Evolutionary conservation across 1,284 basidiomycete genomes (phyloP), one percentile per base, ranked within the genome.

Genomic region (Moesziomyces antarcticus): DNA sequence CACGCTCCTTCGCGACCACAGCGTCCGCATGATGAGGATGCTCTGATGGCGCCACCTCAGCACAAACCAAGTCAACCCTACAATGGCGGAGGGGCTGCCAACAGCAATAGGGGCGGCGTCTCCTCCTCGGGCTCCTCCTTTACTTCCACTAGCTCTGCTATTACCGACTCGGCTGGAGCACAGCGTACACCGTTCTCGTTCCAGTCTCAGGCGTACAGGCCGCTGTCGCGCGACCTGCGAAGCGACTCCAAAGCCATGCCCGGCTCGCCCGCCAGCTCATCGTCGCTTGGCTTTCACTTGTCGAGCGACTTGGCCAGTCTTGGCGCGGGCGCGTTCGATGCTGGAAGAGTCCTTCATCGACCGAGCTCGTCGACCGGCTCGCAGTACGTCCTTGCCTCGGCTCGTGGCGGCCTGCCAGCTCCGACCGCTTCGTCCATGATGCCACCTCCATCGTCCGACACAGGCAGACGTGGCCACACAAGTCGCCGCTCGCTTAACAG

Each of bases 401-500:
- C 35, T 48, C 10, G 47, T n/a, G 10, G 51, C 47, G 16, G 21
- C 49, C 11, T 16, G 10, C 30, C 40, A 25, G 3, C 21, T 8
- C 33, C 11, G 10, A 18, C 14, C 18, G 37, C 44, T 24, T 53
- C 57, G 18, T 16, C 20, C 24, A 37, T 25, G 50, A 56, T 57
- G 47, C 65, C 58, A 5, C 65, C 65, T 25, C 64, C 22, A 21
- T 49, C n/a, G 6, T 44, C 22, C 14, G 21, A 20, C 24, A 59
- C 45, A 25, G 21, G 14, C 24, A 59, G 42, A 35, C 67, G 56
- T 18, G 56, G 61, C 4, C 63, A 72, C 52, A 35, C n/a, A n/a
- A 55, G 48, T 22, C 70, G 70, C 45, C 60, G 70, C 8, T 73
- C 70, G 37, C 63, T 73, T 50, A 73, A 54, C 57, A 60, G 59